phyloP scores from a whole-genome alignment of 2,329 filamentous ascomycete genomes.

The Arthroderma sp. region DNA sequence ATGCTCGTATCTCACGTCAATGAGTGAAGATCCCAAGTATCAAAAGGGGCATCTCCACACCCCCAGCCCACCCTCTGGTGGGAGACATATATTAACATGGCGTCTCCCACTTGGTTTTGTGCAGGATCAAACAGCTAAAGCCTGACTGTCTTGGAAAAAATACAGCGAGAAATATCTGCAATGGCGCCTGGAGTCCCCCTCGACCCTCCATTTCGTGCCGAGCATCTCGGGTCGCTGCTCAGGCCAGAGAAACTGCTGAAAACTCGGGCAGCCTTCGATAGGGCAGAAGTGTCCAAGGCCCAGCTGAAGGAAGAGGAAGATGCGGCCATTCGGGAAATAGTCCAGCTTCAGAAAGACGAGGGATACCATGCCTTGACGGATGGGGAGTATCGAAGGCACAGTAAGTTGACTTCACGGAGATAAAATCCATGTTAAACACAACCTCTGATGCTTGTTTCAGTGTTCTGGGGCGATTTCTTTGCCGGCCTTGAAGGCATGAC shows the following conservation, averaged over 20 bases:
- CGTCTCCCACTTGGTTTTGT: too few relatives aligned
- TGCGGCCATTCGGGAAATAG: slow-evolving; percentile 51
- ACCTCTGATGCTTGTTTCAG: slow-evolving; percentile 12
- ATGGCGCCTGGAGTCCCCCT: slow-evolving; percentile 25
- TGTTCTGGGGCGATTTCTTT: slow-evolving; percentile 48
- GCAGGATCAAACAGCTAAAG: too few relatives aligned
- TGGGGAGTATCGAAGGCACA: slow-evolving; percentile 50
- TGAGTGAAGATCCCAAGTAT: too few relatives aligned
- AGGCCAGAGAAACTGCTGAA: slow-evolving; percentile 50
- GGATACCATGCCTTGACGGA: slow-evolving; percentile 53
- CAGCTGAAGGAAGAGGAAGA: slow-evolving; percentile 51
- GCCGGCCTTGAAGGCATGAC: slow-evolving; percentile 43
- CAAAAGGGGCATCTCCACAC: too few relatives aligned
- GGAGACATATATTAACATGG: too few relatives aligned
- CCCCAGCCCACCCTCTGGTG: too few relatives aligned
- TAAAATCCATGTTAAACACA: not conserved
- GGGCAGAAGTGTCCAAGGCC: slow-evolving; percentile 40
- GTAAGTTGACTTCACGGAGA: slow-evolving; percentile 15
- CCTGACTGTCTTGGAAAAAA: too few relatives aligned
- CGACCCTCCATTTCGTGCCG: slow-evolving; percentile 53
- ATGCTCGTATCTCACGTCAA: too few relatives aligned
- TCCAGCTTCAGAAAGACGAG: slow-evolving; percentile 50
- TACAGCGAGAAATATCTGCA: too few relatives aligned
- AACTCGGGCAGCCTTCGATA: slow-evolving; percentile 44
- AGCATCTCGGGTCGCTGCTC: slow-evolving; percentile 59